These are phyloP conservation scores for Pestalotiopsis sp. DNA, from an alignment of 2,329 filamentous ascomycete species.

Conservation along the genomic window DNA sequence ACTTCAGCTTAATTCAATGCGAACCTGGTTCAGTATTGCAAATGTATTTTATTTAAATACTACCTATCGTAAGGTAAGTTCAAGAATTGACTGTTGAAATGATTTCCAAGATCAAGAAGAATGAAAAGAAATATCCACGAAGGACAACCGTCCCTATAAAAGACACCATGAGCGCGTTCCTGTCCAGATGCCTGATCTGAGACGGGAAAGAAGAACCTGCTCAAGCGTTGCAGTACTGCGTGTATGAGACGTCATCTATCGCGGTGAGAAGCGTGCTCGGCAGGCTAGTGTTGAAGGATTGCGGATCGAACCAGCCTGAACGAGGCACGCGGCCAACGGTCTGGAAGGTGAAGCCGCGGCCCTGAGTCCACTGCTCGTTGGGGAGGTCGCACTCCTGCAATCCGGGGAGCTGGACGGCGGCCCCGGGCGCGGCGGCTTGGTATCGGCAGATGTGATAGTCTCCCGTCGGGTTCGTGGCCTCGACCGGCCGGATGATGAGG, in stretches of 20 bases:
- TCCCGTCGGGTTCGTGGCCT: neutral
- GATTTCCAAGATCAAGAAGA: too few species aligned
- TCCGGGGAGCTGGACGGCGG: neutral
- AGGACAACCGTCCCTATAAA: too few species aligned
- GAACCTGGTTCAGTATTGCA: too few species aligned
- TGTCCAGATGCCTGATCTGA: too few species aligned
- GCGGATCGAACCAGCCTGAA: neutral
- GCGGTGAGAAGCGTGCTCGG: neutral
- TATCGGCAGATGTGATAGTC: neutral
- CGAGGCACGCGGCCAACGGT: neutral
- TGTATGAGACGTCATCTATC: neutral
- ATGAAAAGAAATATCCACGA: too few species aligned
- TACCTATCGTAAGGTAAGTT: too few species aligned
- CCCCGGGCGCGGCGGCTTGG: neutral
- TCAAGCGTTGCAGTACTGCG: neutral
- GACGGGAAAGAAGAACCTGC: neutral
- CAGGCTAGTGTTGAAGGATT: neutral
- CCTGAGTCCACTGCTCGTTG: neutral
- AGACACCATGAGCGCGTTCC: too few species aligned
- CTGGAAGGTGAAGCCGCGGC: neutral
- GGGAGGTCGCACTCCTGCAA: neutral
- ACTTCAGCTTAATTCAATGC: too few species aligned
- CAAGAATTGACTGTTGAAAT: too few species aligned
- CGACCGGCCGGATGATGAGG: neutral
- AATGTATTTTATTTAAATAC: too few species aligned